Evolutionary conservation across 306 rosid species (phyloP).

Genomic region (Lathyrus sativus): DNA sequence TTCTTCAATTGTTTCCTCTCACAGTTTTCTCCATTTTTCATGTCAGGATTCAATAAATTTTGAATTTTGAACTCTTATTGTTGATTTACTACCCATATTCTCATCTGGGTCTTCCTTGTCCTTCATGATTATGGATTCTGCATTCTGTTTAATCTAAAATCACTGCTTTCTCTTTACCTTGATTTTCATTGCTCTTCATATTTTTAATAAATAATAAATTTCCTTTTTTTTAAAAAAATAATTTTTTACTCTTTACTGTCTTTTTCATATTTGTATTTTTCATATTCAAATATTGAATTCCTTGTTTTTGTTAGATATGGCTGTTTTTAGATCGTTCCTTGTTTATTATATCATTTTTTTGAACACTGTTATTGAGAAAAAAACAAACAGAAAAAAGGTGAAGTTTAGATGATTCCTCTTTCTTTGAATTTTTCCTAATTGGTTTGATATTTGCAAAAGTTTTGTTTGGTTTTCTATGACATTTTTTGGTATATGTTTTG

Average conservation of each 20-base stretch:
- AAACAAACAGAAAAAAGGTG: not conserved
- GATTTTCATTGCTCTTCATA: too few species aligned
- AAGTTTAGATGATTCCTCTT: not conserved
- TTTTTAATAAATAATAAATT: not conserved
- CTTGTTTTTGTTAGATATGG: not conserved
- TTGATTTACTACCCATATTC: conserved; percentile 3
- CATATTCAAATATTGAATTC: not conserved
- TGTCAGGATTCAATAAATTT: conserved; percentile 13
- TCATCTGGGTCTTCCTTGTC: conserved; percentile 42
- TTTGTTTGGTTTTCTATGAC: not conserved
- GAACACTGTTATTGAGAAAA: not conserved
- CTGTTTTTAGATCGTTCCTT: conserved; percentile 9
- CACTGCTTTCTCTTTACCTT: not conserved
- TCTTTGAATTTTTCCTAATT: conserved; percentile 4
- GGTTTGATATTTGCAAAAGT: conserved; percentile 5
- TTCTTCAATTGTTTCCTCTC: conserved; percentile 7
- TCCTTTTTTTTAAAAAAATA: not conserved
- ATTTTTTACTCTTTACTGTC: not conserved
- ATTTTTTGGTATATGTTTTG: not conserved
- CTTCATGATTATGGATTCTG: conserved; percentile 13
- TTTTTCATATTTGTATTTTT: conserved; percentile 2
- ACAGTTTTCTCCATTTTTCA: conserved; percentile 12
- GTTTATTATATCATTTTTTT: not conserved
- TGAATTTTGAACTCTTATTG: conserved; percentile 2
- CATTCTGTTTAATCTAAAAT: not conserved